Base-by-base conservation (phyloP, 2,329 filamentous ascomycete genomes). In the Exutisphaerella laricina region DNA sequence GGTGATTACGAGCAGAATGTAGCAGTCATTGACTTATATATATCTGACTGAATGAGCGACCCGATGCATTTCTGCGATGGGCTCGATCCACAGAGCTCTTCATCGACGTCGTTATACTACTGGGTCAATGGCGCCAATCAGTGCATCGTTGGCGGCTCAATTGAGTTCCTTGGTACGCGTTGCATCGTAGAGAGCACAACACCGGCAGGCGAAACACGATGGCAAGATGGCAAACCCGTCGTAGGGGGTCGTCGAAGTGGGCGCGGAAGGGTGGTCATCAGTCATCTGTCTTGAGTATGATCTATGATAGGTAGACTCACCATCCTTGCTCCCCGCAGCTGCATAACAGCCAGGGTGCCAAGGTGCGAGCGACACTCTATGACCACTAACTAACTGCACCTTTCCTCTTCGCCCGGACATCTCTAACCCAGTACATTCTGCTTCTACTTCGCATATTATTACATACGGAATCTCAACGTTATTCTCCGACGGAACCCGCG, bases 101-200 rank as follows among this genome's bases (percentile, higher is more conserved):
- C 38, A 23, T 40, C 38, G 38, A 40, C 38, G 38, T 40, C 28
- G 18, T 30, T 22, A 40, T 22, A 14, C 26, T 35, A 23, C 33
- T 35, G 9, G 33, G 16, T n/a, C 7, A 13, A 4, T 16, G 25
- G 17, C 26, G 37, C 37, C 37, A 32, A 40, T 40, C 38, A 40
- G 2, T 30, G 23, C 14, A 17, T 22, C 23, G 14, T 16, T 28
- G n/a, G 23, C 26, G 6, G 33, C 33, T 26, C 6, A 12, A 23
- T 2, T 20, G 17, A 35, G 33, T 8, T 23, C 14, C 18, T 23
- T 5, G 33, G 33, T 35, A 14, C 20, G 17, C 33, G 33, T 21
- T 26, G 12, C 6, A 13, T 7, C 14, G 17, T n/a, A 21, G 16
- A 35, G n/a, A 23, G 20, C 33, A 34, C 12, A 12, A 20, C 14